These are phyloP conservation scores for Suillus discolor DNA, from an alignment of 768 basidiomycete genomes.

Conservation along the genomic window DNA sequence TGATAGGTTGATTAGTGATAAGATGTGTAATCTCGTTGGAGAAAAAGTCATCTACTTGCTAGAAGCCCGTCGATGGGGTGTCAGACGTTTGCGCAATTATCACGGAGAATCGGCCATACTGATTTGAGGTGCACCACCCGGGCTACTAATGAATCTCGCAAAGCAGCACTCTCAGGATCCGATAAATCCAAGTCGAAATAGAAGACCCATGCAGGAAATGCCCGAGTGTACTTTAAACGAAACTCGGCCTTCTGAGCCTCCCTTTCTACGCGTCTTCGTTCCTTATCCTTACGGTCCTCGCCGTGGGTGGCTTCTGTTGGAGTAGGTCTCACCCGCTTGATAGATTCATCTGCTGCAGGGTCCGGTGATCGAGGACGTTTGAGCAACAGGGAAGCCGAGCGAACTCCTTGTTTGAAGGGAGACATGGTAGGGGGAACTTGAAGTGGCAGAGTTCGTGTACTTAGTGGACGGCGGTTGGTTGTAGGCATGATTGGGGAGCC, in stretches of 20 bases:
- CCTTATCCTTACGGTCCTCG: constrained; percentile 45
- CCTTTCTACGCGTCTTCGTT: constrained; percentile 51
- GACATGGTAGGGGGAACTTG: constrained; percentile 37
- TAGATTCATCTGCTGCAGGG: constrained; percentile 34
- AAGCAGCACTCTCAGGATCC: constrained; percentile 37
- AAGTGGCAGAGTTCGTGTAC: constrained; percentile 39
- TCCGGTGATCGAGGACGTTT: constrained; percentile 60
- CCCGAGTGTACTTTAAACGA: constrained; percentile 78
- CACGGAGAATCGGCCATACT: constrained; percentile 51
- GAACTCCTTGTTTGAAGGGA: constrained; percentile 34
- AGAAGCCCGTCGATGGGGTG: constrained; percentile 12
- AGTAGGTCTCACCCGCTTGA: constrained; percentile 49
- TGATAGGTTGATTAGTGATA: constrained; percentile 61
- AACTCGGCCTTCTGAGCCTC: constrained; percentile 70
- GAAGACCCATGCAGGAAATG: constrained; percentile 84
- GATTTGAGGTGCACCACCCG: constrained; percentile 72
- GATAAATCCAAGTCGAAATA: constrained; percentile 74
- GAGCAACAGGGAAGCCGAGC: constrained; percentile 32
- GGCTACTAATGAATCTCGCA: constrained; percentile 46
- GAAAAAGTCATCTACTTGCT: constrained; percentile 91
- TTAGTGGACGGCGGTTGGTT: constrained; percentile 49
- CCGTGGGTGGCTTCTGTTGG: constrained; percentile 32
- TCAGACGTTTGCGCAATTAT: constrained; percentile 5
- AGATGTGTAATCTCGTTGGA: constrained; percentile 86
- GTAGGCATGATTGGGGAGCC: constrained; percentile 41